phyloP scores from a whole-genome alignment of 176 grass and related monocot genomes.

The Triticum dicoccoides region DNA sequence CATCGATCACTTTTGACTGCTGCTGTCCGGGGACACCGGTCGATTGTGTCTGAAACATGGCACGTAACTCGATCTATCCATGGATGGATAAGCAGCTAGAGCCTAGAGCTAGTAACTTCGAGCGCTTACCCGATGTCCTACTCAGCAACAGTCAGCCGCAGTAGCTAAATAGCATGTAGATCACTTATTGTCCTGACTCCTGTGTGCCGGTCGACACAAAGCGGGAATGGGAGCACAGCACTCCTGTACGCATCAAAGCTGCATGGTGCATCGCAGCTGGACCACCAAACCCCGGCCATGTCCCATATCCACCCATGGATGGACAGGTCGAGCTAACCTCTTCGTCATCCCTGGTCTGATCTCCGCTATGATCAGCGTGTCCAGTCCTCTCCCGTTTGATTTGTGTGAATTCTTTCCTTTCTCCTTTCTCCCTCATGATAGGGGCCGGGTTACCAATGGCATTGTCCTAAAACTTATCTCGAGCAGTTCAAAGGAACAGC shows the following conservation, averaged over 20 bases:
- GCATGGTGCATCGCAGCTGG: background rate
- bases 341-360: too few relatives aligned
- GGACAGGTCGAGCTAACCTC: too few relatives aligned
- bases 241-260: background rate
- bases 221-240: background rate
- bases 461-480: too few relatives aligned
- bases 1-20: background rate
- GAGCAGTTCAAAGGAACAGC: too few relatives aligned
- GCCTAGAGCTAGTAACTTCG: background rate
- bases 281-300: background rate
- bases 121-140: too few relatives aligned
- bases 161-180: background rate
- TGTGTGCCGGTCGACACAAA: background rate
- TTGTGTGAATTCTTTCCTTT: background rate
- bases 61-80: background rate
- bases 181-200: background rate
- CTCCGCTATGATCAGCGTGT: too few relatives aligned
- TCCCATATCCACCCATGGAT: background rate
- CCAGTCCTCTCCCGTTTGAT: too few relatives aligned
- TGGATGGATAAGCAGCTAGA: background rate
- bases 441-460: constrained; percentile 13
- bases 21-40: background rate
- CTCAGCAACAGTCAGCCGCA: background rate
- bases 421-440: constrained; percentile 11
- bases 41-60: background rate